These are phyloP conservation scores for Nannizzia gypsea DNA, from an alignment of 2,329 filamentous ascomycete genomes.

Conservation along the genomic window DNA sequence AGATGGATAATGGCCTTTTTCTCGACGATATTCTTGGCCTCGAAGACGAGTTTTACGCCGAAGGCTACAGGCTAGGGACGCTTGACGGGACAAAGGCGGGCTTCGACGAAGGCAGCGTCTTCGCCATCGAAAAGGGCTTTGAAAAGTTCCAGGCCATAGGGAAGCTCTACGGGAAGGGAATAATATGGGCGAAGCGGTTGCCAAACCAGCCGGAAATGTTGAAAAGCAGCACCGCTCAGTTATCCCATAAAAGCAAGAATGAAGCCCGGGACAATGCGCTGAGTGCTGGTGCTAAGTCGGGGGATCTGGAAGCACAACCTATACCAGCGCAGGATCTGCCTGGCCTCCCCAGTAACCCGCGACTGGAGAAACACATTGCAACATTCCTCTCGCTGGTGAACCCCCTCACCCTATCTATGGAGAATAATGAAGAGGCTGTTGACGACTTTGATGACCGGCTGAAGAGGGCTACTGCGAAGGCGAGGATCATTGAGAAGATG, in stretches of 20 bases:
- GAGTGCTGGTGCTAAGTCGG: background rate
- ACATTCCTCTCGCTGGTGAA: constrained; percentile 68
- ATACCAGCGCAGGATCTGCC: constrained; percentile 5
- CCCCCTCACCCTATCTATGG: constrained; percentile 60
- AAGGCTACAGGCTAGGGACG: constrained; percentile 66
- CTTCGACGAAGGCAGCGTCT: constrained; percentile 73
- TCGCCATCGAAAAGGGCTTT: constrained; percentile 85
- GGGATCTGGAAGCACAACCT: background rate
- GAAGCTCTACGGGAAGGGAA: constrained; percentile 60
- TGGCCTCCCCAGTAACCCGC: constrained; percentile 25
- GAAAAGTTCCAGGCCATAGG: constrained; percentile 82
- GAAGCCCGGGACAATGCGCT: background rate
- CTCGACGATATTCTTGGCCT: constrained; percentile 48
- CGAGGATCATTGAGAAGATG: constrained; percentile 71
- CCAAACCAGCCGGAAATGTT: constrained; percentile 21
- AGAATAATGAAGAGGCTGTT: constrained; percentile 80
- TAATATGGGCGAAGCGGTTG: constrained; percentile 72
- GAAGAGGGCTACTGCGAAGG: constrained; percentile 71
- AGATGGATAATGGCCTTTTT: constrained; percentile 32
- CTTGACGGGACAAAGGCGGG: constrained; percentile 67
- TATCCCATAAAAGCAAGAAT: background rate
- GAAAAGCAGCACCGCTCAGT: background rate
- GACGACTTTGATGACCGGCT: constrained; percentile 83
- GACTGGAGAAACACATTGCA: constrained; percentile 65
- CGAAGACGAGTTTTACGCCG: constrained; percentile 62